A percentile compares a stretch with the other conserved stretches of the same genome.
Conservation (phyloP, 2,329 filamentous ascomycete species). For the Fusarium armeniacum region DNA sequence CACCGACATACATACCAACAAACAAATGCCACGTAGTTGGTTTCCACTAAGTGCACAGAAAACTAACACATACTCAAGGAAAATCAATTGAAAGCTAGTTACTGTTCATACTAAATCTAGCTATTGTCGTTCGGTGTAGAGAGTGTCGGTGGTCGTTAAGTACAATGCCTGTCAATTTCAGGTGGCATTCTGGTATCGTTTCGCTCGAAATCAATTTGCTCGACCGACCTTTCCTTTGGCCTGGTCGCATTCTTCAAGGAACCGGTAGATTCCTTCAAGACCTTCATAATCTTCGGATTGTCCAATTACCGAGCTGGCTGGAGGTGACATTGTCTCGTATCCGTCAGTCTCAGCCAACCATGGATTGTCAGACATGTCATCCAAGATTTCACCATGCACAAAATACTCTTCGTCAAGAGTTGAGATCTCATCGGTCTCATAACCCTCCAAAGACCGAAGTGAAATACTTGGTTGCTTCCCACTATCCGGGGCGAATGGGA, state of each 20-base stretch:
- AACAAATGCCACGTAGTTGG: neutral
- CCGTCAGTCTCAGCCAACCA: slow-evolving; percentile 65
- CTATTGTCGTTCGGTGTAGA: slow-evolving; percentile 41
- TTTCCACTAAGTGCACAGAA: neutral
- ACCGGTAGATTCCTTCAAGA: slow-evolving; percentile 69
- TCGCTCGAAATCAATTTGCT: slow-evolving; percentile 42
- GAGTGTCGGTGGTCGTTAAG: slow-evolving; percentile 49
- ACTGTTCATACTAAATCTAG: slow-evolving; percentile 34
- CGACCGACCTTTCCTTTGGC: slow-evolving; percentile 54
- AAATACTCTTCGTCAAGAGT: slow-evolving; percentile 55
- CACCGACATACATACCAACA: neutral
- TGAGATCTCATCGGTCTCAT: slow-evolving; percentile 58
- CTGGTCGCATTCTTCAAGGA: slow-evolving; percentile 70
- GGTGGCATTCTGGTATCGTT: slow-evolving; percentile 38
- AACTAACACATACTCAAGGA: slow-evolving; percentile 34
- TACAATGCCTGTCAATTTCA: slow-evolving; percentile 27
- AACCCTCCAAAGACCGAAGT: slow-evolving; percentile 60
- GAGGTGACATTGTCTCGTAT: slow-evolving; percentile 66
- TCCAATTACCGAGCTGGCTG: slow-evolving; percentile 60
- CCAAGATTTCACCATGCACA: slow-evolving; percentile 58
- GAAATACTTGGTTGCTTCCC: slow-evolving; percentile 63
- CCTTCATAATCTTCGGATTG: slow-evolving; percentile 67
- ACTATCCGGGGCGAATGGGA: slow-evolving; percentile 82
- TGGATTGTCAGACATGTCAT: slow-evolving; percentile 61
- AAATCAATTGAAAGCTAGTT: slow-evolving; percentile 45